A percentile compares a stretch with the other conserved stretches of the same genome.
Evolutionary conservation across 1,139 yeast species (phyloP).

Genomic region (Pichia sp.): DNA sequence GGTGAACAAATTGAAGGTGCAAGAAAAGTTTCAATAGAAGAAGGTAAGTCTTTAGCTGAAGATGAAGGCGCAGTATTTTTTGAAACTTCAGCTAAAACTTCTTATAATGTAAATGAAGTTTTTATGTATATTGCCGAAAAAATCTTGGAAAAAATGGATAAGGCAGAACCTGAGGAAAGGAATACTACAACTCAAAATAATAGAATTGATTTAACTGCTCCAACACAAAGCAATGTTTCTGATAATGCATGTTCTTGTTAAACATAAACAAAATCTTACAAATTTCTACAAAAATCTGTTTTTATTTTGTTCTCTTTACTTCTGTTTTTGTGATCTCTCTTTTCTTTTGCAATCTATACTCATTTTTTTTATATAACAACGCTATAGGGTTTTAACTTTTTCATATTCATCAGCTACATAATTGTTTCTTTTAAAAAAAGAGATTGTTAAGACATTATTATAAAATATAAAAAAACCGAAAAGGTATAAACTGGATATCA

Average conservation of each 20-base stretch:
- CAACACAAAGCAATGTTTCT: slow-evolving; percentile 14
- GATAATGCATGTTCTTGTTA: slow-evolving; percentile 18
- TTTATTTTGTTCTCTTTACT: not conserved
- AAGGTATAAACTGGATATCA: not conserved
- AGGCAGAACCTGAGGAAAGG: slow-evolving; percentile 18
- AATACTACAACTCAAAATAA: slow-evolving; percentile 17
- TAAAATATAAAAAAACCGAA: too few relatives aligned
- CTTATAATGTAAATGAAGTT: slow-evolving; percentile 86
- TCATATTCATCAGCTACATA: not conserved
- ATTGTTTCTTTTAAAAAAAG: too few relatives aligned
- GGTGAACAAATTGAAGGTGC: slow-evolving; percentile 38
- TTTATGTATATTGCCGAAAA: slow-evolving; percentile 85
- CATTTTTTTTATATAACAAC: not conserved
- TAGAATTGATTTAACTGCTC: slow-evolving; percentile 36
- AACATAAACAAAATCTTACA: too few relatives aligned
- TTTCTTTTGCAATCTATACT: not conserved
- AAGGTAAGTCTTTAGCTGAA: slow-evolving; percentile 72
- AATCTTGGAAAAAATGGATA: slow-evolving; percentile 48
- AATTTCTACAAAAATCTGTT: too few relatives aligned
- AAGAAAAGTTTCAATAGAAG: slow-evolving; percentile 81
- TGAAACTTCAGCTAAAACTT: slow-evolving; percentile 93
- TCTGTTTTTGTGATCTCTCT: not conserved
- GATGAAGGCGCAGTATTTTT: slow-evolving; percentile 86
- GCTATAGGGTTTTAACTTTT: not conserved
- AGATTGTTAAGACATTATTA: too few relatives aligned